A percentile compares a stretch with the other conserved stretches of the same genome.
These are phyloP conservation scores for Flaveria trinervia DNA, from an alignment of 129 eudicot genomes.

Conservation along the genomic window DNA sequence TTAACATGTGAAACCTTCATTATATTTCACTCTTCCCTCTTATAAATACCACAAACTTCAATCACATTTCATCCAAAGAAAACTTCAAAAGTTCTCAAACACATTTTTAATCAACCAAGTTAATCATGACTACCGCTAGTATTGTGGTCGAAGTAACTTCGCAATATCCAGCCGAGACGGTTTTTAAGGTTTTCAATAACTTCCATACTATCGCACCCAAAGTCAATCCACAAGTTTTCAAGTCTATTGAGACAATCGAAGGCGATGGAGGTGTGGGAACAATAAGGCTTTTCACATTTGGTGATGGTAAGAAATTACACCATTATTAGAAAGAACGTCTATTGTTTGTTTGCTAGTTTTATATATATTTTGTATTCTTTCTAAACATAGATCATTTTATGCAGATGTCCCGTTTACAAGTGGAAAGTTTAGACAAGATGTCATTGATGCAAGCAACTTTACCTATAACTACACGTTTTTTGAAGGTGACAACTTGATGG, in stretches of 20 bases:
- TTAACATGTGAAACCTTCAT: background rate
- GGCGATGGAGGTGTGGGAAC: constrained; percentile 25
- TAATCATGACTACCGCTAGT: constrained; percentile 8
- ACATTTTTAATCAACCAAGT: background rate
- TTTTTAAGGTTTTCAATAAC: constrained; percentile 11
- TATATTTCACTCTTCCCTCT: background rate
- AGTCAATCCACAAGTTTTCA: constrained; percentile 20
- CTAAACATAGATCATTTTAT: background rate
- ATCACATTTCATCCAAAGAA: background rate
- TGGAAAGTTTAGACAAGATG: background rate
- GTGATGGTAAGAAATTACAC: background rate
- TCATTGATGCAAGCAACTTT: background rate
- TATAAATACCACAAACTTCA: background rate
- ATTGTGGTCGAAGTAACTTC: constrained; percentile 15
- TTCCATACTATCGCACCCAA: constrained; percentile 17
- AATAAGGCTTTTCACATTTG: constrained; percentile 24
- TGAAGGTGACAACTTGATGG: constrained; percentile 10
- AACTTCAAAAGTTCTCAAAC: background rate
- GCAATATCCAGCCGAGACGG: background rate
- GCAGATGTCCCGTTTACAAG: background rate
- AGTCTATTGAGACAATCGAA: constrained; percentile 19
- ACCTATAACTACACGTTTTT: background rate
- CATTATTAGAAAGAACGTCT: background rate
- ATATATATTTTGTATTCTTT: background rate
- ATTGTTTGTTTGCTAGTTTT: too few relatives aligned